Base-by-base conservation (phyloP, 257 asterid genomes). In the Anisodus tanguticus region DNA sequence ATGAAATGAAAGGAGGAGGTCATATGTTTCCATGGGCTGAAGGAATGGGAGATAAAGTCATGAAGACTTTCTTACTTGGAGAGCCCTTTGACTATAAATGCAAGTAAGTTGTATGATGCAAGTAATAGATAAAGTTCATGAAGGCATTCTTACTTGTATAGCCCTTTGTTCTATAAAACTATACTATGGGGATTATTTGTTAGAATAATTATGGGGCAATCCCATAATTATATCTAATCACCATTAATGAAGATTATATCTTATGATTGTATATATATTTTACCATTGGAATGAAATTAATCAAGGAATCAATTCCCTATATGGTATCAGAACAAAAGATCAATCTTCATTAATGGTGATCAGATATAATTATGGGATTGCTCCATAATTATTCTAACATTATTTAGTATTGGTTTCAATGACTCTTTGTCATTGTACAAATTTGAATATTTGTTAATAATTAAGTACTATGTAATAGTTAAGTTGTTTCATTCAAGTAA, bases 1-100 rank as follows among this genome's bases (percentile, higher is more conserved):
- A 95, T 57, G 98, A 95, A 86, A 17, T 94, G 70, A 16, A 93
- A 49, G 94, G 92, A 19, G 91, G 92, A 6, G 99, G 99, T 11
- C 99, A 95, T 86, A 37, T 94, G 92, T 90, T 95, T 67, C 90
- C 90, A 45, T 87, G 12, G 70, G 93, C 87, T 26, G 92, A 93
- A 43, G 97, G 97, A 72, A 90, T 82, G 89, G 91, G 88, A 76
- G 95, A 93, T 47, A 31, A 80, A 22, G 86, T 96, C 70, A 83
- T 94, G 85, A 90, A 89, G 86, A 83, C 91, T 5, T 95, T 96
- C 79, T 3, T 92, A 67, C 86, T 83, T 84, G 92, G 90, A 85
- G 79, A 87, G 71, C 85, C 82, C 47, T 77, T 43, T 66, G 47
- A 41, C 45, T 41, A 41, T 41, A 41, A 41, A 41, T 41, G 45